phyloP scores from a whole-genome alignment of 2,329 filamentous ascomycete genomes.

The Stagonosporopsis cucurbitacearum region DNA sequence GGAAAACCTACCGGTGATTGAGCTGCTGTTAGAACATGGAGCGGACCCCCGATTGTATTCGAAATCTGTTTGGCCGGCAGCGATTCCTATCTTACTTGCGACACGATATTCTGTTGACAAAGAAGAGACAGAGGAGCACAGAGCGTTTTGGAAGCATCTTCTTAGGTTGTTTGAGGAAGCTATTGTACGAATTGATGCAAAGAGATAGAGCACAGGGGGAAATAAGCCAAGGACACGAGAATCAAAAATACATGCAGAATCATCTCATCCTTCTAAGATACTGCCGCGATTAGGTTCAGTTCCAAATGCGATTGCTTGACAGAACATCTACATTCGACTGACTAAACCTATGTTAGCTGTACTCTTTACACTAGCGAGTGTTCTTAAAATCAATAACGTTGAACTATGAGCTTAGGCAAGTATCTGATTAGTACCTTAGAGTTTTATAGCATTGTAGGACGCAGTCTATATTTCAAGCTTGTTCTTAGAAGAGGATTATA shows the following conservation, averaged over 20 bases:
- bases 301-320: background rate
- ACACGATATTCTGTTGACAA: slow-evolving; percentile 6
- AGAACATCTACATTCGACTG: background rate
- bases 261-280: background rate
- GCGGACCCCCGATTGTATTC: slow-evolving; percentile 70
- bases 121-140: slow-evolving; percentile 7
- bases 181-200: slow-evolving; percentile 14
- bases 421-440: background rate
- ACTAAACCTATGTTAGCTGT: background rate
- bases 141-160: slow-evolving; percentile 16
- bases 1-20: slow-evolving; percentile 64
- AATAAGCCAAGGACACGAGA: background rate
- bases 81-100: slow-evolving; percentile 9
- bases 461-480: too few species aligned
- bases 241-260: background rate
- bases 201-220: background rate
- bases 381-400: background rate
- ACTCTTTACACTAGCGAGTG: background rate
- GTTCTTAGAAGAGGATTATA: background rate
- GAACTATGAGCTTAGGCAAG: background rate
- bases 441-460: too few species aligned
- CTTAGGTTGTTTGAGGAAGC: slow-evolving; percentile 17
- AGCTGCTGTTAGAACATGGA: slow-evolving; percentile 84
- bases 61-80: background rate
- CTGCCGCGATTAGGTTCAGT: background rate